Evolutionary conservation across 768 basidiomycete genomes (phyloP), one percentile per base, ranked within the genome.

Genomic region (Amanita rimosa): DNA sequence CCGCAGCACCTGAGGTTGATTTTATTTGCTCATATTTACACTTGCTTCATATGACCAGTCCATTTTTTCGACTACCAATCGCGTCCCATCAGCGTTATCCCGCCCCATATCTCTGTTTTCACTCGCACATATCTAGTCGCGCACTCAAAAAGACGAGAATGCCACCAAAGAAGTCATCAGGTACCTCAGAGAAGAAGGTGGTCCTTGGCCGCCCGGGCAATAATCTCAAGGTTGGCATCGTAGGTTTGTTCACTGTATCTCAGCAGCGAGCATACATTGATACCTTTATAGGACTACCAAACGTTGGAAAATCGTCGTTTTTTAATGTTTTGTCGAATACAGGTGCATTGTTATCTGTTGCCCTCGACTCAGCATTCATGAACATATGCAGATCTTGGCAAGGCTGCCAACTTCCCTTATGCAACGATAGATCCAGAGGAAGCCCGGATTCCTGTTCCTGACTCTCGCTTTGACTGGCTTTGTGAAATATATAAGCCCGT

Each of bases 251-350:
- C 16, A 49, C 52, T 52, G 55, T 50, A 37, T 47, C 27, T 29
- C 26, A 52, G 53, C 31, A 37, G 55, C 48, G 43, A 54, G 46
- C 52, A 60, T 42, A 62, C 52, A 53, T 51, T 58, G 7, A 52
- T 40, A 40, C 26, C 53, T 49, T 34, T 24, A 35, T 45, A 92
- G 88, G 89, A 63, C 67, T 96, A 35, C 93, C 95, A 46, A 97
- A 99, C 64, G 95, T 98, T 57, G 96, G 96, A 54, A 98, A 99
- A 67, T 93, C 90, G 0, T 96, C 93, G n/a, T 95, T 98, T 68
- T 99, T 99, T 80, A 99, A 99, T 66, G 85, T 75, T 34, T 78
- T 98, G 46, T 94, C 95, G 27, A 79, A 93, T 58, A 91, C 90
- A 53, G 89, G 90, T 89, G 27, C 36, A 76, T 62, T 31, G 43